These are phyloP conservation scores for Coix lacrymajobi DNA, from an alignment of 176 grass and related monocot genomes.

Conservation along the genomic window DNA sequence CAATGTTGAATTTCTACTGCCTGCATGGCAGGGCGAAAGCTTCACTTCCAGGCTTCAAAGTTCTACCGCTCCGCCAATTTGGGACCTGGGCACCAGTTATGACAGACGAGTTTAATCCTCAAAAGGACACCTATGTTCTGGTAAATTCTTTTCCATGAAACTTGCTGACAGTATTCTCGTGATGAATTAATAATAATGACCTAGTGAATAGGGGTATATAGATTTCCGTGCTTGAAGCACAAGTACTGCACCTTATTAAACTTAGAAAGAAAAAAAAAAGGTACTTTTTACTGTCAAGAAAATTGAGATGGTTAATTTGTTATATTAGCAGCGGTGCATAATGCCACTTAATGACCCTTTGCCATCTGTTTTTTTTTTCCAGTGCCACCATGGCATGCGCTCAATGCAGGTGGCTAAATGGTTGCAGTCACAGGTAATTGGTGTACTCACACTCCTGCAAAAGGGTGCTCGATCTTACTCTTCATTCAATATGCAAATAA, in stretches of 20 bases:
- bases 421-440: conserved; percentile 85
- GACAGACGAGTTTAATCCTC: conserved; percentile 87
- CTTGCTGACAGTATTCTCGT: background rate
- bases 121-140: conserved; percentile 95
- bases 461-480: background rate
- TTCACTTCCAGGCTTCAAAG: conserved; percentile 83
- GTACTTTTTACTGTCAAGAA: background rate
- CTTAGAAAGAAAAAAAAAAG: background rate
- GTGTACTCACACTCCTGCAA: background rate
- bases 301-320: background rate
- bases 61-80: conserved; percentile 81
- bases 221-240: background rate
- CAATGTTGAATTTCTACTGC: conserved; percentile 20
- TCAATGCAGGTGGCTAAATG: conserved; percentile 95
- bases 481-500: background rate
- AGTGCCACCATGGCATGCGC: conserved; percentile 92
- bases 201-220: background rate
- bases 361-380: conserved; percentile 8
- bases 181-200: background rate
- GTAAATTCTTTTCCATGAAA: conserved; percentile 28
- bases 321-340: background rate
- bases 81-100: conserved; percentile 95
- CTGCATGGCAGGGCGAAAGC: conserved; percentile 64
- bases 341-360: background rate
- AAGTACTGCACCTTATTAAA: background rate